Evolutionary conservation across 768 basidiomycete genomes (phyloP).

Genomic region (Zangia roseola): DNA sequence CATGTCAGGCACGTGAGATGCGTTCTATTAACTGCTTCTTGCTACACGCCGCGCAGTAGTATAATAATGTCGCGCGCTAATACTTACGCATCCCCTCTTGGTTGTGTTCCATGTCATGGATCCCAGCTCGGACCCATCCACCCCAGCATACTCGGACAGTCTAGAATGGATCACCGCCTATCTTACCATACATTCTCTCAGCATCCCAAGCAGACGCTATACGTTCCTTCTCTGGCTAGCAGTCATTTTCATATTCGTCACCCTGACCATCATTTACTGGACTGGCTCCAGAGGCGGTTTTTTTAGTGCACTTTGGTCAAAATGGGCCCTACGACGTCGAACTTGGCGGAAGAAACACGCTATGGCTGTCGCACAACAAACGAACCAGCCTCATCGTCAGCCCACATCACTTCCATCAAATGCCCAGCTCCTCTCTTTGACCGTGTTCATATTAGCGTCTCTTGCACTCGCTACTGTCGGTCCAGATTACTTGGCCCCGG

Average conservation of each 20-base stretch:
- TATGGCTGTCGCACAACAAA: constrained; percentile 33
- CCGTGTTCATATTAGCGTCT: constrained; percentile 42
- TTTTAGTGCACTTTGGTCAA: constrained; percentile 53
- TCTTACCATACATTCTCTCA: constrained; percentile 54
- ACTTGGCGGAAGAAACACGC: constrained; percentile 55
- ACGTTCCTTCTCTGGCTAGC: constrained; percentile 60
- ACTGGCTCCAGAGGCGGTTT: constrained; percentile 40
- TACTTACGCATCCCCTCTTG: neutral
- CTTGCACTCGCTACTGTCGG: constrained; percentile 55
- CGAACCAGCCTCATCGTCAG: constrained; percentile 38
- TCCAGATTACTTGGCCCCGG: constrained; percentile 65
- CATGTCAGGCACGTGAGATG: no score
- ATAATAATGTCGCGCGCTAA: no score
- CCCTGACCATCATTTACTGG: constrained; percentile 43
- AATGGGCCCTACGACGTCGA: constrained; percentile 55
- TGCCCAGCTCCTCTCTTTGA: constrained; percentile 54
- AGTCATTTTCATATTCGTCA: constrained; percentile 42
- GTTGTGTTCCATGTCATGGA: constrained; percentile 29
- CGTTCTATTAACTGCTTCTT: no score
- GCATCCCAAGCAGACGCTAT: constrained; percentile 51
- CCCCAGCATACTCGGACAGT: constrained; percentile 43
- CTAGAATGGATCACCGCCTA: constrained; percentile 57
- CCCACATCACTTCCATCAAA: constrained; percentile 58
- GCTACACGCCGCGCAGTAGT: no score
- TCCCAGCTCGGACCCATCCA: constrained; percentile 45